Evolutionary conservation across 2,329 filamentous ascomycete genomes (phyloP), one percentile per base, ranked within the genome.

Genomic region (Magnaporthales sp.): DNA sequence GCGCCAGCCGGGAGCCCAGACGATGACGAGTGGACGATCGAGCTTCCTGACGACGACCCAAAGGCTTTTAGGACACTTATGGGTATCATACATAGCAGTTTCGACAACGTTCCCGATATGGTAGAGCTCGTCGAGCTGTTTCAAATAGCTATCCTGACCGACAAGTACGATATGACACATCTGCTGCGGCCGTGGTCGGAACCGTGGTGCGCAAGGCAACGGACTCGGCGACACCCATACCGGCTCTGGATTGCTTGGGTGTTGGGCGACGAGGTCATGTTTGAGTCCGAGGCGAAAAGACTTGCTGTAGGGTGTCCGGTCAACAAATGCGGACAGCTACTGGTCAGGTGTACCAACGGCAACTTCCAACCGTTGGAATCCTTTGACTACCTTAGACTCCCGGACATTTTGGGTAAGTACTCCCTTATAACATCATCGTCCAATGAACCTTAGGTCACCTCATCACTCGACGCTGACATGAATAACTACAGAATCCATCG

Each of bases 201-300:
- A 1, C 30, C 19, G 0, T 73, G 72, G 73, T 66, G 64, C 54
- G 51, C 54, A 67, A 0, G 64, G 70, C 11, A 69, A 68, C 8
- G 70, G 70, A 2, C 67, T 68, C 22, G 67, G 70, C 8, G 70
- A 70, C 1, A 69, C 68, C 68, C 72, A 10, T 73, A 74, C 63
- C 54, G 74, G 3, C 64, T 77, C 3, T 76, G 74, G 70, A 71
- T 77, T 2, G 68, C 73, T 0, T 77, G 75, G 72, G 74, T 76
- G 68, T 66, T 77, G 27, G 75, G 75, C 0, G 67, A 70, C 10
- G 65, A 68, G 3, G 67, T 71, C 6, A 64, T 67, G 1, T 76
- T 77, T 46, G 62, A 67, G 27, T 65, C 24, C 1, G 66, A 65
- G 26, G 63, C 51, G 4, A 51, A 30, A 3, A 26, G 27, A n/a